These are phyloP conservation scores for Rheum nobile DNA, from an alignment of 148 eudicot species.

Conservation along the genomic window DNA sequence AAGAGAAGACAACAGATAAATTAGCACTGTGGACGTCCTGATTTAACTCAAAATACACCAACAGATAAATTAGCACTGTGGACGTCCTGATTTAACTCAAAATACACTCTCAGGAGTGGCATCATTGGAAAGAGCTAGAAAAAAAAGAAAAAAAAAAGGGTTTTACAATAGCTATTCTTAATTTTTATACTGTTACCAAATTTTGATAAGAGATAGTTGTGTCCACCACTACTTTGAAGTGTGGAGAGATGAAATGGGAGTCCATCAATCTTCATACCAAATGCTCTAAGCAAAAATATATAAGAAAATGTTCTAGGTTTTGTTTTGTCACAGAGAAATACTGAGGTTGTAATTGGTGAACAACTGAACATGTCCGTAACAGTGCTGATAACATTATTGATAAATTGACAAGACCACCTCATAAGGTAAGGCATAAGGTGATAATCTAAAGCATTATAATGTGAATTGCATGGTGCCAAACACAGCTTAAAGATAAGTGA, in stretches of 20 bases:
- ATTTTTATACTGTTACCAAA: not conserved
- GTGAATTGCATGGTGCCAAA: not conserved
- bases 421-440: not conserved
- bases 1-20: conserved; percentile 9
- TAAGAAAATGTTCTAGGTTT: not conserved
- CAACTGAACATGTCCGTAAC: not conserved
- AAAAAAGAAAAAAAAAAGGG: not conserved
- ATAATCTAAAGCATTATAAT: not conserved
- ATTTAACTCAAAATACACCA: not conserved
- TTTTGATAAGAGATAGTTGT: not conserved
- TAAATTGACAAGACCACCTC: too few relatives aligned
- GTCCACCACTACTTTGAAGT: not conserved
- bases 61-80: conserved; percentile 3
- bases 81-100: too few relatives aligned
- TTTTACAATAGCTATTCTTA: not conserved
- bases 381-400: not conserved
- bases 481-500: not conserved
- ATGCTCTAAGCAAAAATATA: not conserved
- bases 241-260: not conserved
- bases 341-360: not conserved
- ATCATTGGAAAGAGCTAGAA: too few relatives aligned
- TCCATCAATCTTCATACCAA: not conserved
- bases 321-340: not conserved
- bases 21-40: not conserved
- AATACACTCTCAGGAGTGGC: too few relatives aligned